Base-by-base conservation (phyloP, 305 asterid genomes). In the Lippia alba region DNA sequence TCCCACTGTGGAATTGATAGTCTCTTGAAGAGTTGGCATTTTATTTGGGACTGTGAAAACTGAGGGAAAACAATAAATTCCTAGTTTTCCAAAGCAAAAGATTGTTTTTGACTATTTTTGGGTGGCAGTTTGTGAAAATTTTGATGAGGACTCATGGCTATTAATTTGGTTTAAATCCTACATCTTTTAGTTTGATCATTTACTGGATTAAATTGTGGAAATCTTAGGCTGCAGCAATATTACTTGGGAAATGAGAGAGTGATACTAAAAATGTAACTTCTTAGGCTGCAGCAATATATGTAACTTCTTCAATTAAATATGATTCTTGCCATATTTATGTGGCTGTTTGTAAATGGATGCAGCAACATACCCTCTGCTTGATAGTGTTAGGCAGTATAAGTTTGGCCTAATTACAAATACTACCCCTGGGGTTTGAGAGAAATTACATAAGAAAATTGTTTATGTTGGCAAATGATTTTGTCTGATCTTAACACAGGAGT, bases 21-120 rank as follows among this genome's bases (percentile, higher is more conserved):
- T 78, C 65, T 46, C 57, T 70, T 73, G 66, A 32, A 5, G 59
- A 64, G 20, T 64, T 54, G 62, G 56, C 55, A 30, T 24, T 54
- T 56, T 71, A 4, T 75, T 66, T 44, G 32, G 66, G 61, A 0
- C 4, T 41, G 61, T 8, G 61, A n/a, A 12, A 20, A 39, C 59
- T 16, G 36, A 41, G 19, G 16, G 6, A 65, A 18, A 18, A 18
- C 14, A 9, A 34, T 3, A 0, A n/a, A 4, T 70, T 32, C 19
- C 14, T 41, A 53, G 50, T 20, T 5, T 36, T 39, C 51, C 70
- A 44, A 53, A 73, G 12, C 48, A 56, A 67, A 44, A 3, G 2
- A 9, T 57, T 9, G 32, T 39, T 39, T 64, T 50, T 78, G 56
- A 56, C 19, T 8, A 20, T 12, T 5, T 5, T 12, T 16, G 40